These are phyloP conservation scores for Streptanthus diversifolius DNA, from an alignment of 345 rosid genomes.

Conservation along the genomic window DNA sequence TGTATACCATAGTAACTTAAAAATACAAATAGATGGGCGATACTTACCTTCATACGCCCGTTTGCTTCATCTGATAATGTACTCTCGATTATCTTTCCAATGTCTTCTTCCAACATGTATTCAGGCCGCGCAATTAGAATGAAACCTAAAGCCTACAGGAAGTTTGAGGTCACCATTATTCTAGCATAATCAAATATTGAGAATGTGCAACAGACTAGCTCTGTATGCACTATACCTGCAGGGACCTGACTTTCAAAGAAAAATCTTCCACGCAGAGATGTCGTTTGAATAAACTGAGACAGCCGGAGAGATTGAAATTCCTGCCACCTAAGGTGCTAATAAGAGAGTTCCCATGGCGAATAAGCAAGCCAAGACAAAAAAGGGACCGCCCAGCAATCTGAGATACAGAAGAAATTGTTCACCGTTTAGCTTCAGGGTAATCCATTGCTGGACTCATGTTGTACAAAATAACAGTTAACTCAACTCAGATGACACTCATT, in stretches of 20 bases:
- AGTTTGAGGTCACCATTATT: slow-evolving; percentile 24
- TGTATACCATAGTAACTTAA: background rate
- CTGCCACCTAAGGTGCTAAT: slow-evolving; percentile 46
- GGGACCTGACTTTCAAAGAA: slow-evolving; percentile 75
- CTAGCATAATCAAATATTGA: slow-evolving; percentile 16
- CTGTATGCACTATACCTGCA: slow-evolving; percentile 61
- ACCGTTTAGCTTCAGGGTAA: background rate
- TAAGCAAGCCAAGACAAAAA: slow-evolving; percentile 94
- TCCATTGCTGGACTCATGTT: background rate
- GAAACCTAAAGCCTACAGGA: slow-evolving; percentile 86
- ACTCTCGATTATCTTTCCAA: slow-evolving; percentile 76
- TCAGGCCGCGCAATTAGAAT: slow-evolving; percentile 93
- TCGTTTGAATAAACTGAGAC: slow-evolving; percentile 68
- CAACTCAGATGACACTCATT: slow-evolving; percentile 13
- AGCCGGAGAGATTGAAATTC: slow-evolving; percentile 52
- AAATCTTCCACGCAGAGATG: slow-evolving; percentile 80
- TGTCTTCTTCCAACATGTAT: slow-evolving; percentile 93
- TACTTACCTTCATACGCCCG: slow-evolving; percentile 75
- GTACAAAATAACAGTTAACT: background rate
- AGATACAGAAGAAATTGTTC: slow-evolving; percentile 19
- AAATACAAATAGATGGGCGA: background rate
- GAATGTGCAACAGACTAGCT: background rate
- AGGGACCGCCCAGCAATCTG: slow-evolving; percentile 91
- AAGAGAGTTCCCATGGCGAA: slow-evolving; percentile 87
- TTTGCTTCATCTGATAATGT: slow-evolving; percentile 67